Percentiles rank a stretch among this genome's conserved stretches.
These are phyloP conservation scores for Hermanozyma aechmeae DNA, from an alignment of 805 yeast species.

Conservation along the genomic window DNA sequence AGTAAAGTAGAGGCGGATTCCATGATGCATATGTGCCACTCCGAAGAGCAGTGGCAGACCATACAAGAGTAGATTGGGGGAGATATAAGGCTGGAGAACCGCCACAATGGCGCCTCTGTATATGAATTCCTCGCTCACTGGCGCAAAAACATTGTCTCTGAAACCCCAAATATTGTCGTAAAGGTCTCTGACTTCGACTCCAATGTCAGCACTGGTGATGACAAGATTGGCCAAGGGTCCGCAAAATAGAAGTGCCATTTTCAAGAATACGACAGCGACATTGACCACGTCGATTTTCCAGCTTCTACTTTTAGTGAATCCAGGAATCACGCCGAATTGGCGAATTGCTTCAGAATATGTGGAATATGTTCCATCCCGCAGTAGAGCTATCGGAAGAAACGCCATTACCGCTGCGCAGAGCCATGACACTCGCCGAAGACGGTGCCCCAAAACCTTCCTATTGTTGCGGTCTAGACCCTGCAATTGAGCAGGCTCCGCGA, in stretches of 20 bases:
- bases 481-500: constrained; percentile 14
- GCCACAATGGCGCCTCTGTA: constrained; percentile 43
- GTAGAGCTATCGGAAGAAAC: constrained; percentile 16
- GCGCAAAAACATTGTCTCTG: constrained; percentile 60
- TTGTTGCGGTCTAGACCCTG: constrained; percentile 29
- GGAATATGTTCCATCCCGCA: constrained; percentile 4
- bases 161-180: constrained; percentile 39
- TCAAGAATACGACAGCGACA: too few relatives aligned
- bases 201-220: too few relatives aligned
- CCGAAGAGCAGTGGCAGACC: constrained; percentile 58
- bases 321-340: constrained; percentile 28
- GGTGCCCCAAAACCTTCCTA: constrained; percentile 28
- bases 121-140: constrained; percentile 69
- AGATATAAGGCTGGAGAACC: constrained; percentile 9
- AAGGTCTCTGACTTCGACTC: too few relatives aligned
- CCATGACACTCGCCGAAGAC: constrained; percentile 28
- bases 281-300: constrained; percentile 6
- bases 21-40: constrained; percentile 74
- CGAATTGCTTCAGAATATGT: constrained; percentile 4
- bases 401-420: constrained; percentile 21
- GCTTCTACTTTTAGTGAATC: constrained; percentile 10
- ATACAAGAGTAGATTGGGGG: constrained; percentile 17
- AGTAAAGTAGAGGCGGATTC: constrained; percentile 34
- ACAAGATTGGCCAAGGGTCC: too few relatives aligned
- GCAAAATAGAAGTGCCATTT: too few relatives aligned